Percentiles rank a stretch among this genome's conserved stretches.
These are phyloP conservation scores for Exophiala sp. DNA, from an alignment of 2,329 filamentous ascomycete species.

Conservation along the genomic window DNA sequence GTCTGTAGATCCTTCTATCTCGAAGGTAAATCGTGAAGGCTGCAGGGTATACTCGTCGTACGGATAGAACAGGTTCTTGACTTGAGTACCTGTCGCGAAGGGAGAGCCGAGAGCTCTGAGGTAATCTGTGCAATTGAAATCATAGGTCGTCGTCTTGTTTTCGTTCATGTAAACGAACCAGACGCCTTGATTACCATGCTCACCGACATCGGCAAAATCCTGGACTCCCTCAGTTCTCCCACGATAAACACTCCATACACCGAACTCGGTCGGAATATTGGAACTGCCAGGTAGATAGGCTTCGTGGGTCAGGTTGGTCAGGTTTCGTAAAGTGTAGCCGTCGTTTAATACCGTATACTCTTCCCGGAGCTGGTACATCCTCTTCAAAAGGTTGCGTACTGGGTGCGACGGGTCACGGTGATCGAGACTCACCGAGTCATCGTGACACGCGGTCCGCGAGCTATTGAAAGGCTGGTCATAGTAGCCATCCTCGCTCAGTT, in stretches of 20 bases:
- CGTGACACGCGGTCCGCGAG: constrained; percentile 50
- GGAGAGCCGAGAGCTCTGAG: constrained; percentile 41
- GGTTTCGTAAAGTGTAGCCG: constrained; percentile 53
- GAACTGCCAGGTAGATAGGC: constrained; percentile 52
- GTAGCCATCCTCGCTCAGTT: constrained; percentile 54
- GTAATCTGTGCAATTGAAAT: constrained; percentile 54
- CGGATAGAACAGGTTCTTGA: constrained; percentile 62
- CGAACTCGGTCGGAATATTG: constrained; percentile 52
- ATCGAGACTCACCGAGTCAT: constrained; percentile 51
- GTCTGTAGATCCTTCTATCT: constrained; percentile 45
- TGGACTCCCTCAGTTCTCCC: constrained; percentile 50
- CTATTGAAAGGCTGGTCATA: constrained; percentile 56
- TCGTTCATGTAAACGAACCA: constrained; percentile 47
- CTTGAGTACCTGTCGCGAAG: constrained; percentile 52
- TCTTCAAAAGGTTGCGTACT: constrained; percentile 58
- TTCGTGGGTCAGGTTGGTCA: constrained; percentile 56
- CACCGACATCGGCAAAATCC: constrained; percentile 38
- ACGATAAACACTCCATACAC: constrained; percentile 60
- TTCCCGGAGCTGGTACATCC: constrained; percentile 59
- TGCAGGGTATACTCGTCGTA: constrained; percentile 55
- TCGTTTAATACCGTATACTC: constrained; percentile 58
- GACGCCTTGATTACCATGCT: constrained; percentile 38
- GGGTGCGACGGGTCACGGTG: constrained; percentile 62
- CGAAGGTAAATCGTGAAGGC: constrained; percentile 40
- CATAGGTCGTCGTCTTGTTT: constrained; percentile 50